phyloP scores from a whole-genome alignment of 345 rosid species.

The Microcos paniculata region DNA sequence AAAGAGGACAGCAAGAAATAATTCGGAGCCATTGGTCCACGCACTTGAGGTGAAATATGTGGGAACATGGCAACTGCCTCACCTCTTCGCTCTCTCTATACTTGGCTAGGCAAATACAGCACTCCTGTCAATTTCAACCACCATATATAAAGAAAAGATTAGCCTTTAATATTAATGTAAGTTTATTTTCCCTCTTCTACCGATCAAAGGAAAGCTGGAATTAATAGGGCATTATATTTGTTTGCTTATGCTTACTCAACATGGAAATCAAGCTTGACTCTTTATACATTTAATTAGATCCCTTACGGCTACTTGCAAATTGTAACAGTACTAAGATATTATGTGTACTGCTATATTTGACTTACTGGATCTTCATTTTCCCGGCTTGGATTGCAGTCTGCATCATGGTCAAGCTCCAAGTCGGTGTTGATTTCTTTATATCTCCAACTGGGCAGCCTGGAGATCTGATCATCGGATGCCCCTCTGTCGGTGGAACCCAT shows the following conservation, averaged over 20 bases:
- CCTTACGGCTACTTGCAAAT: too few relatives aligned
- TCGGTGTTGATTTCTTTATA: constrained; percentile 48
- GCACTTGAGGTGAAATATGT: constrained; percentile 82
- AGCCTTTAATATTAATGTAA: neutral
- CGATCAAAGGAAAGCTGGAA: neutral
- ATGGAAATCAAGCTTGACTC: neutral
- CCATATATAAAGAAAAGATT: neutral
- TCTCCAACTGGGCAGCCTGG: constrained; percentile 75
- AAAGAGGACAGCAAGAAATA: constrained; percentile 94
- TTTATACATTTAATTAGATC: too few relatives aligned
- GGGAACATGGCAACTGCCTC: constrained; percentile 85
- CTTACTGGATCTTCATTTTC: constrained; percentile 55
- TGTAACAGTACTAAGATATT: too few relatives aligned
- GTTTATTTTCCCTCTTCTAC: neutral
- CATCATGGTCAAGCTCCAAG: constrained; percentile 29
- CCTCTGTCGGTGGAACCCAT: constrained; percentile 72
- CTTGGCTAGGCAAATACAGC: constrained; percentile 87
- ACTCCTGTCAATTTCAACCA: constrained; percentile 50
- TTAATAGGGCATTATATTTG: neutral
- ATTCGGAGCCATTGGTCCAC: constrained; percentile 98
- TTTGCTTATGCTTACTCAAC: neutral
- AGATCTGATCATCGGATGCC: constrained; percentile 93
- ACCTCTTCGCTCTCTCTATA: constrained; percentile 91
- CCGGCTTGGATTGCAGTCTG: neutral
- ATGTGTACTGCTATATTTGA: too few relatives aligned